phyloP scores from a whole-genome alignment of 768 basidiomycete genomes.

The Pholiota conissans region DNA sequence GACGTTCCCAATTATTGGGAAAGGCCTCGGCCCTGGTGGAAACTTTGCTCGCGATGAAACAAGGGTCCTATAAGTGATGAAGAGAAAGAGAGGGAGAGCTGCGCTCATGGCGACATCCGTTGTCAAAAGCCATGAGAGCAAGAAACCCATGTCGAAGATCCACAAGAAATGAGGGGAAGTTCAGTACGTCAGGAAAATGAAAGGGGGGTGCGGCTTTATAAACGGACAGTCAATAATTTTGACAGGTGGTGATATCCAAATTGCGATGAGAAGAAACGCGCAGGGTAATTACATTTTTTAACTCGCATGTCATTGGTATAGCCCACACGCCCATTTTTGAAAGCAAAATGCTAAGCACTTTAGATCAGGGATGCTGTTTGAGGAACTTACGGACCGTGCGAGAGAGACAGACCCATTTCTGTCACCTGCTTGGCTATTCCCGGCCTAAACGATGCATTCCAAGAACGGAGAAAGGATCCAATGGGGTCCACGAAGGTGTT shows the following conservation, averaged over 20 bases:
- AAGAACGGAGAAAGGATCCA: not conserved
- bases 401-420: not conserved
- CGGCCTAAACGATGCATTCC: conserved; percentile 9
- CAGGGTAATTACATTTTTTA: conserved; percentile 13
- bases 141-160: conserved; percentile 19
- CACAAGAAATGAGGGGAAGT: conserved; percentile 18
- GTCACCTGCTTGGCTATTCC: conserved; percentile 11
- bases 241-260: conserved; percentile 30
- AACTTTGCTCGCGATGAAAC: conserved; percentile 25
- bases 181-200: conserved; percentile 11
- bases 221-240: conserved; percentile 18
- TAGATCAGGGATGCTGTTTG: conserved; percentile 14
- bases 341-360: conserved; percentile 16
- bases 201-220: conserved; percentile 22
- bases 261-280: conserved; percentile 20
- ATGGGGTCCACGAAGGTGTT: conserved; percentile 11
- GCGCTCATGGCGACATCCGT: conserved; percentile 14
- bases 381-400: conserved; percentile 11
- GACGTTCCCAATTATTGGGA: conserved; percentile 48
- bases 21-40: conserved; percentile 48
- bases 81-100: conserved; percentile 13
- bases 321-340: conserved; percentile 16
- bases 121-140: conserved; percentile 15
- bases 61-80: conserved; percentile 24
- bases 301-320: conserved; percentile 16